A percentile compares a stretch with the other conserved stretches of the same genome.
Evolutionary conservation across 2,329 filamentous ascomycete species (phyloP).

Genomic region (Didymella lethalis): DNA sequence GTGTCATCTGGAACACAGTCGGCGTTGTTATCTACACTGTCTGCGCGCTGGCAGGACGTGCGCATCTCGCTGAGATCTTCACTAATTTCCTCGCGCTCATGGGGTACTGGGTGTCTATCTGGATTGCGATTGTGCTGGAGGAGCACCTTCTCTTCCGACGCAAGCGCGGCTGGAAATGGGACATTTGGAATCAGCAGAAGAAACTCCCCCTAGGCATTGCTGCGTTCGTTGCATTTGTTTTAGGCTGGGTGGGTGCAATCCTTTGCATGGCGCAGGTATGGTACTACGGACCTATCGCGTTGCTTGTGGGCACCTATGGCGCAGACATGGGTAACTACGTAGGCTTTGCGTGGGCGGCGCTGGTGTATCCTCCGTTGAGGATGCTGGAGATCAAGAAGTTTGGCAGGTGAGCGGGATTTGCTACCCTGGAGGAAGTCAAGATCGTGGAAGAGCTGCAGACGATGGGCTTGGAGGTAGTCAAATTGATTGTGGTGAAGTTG

Average conservation of each 20-base stretch:
- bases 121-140: constrained; percentile 68
- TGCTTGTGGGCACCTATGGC: constrained; percentile 64
- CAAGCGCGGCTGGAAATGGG: constrained; percentile 64
- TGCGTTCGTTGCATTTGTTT: constrained; percentile 66
- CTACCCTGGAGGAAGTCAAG: background rate
- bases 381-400: constrained; percentile 61
- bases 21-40: constrained; percentile 69
- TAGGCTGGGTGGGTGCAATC: constrained; percentile 71
- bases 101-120: constrained; percentile 74
- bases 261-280: constrained; percentile 74
- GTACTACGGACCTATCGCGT: constrained; percentile 71
- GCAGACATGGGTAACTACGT: constrained; percentile 69
- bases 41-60: constrained; percentile 69
- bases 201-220: constrained; percentile 70
- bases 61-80: constrained; percentile 69
- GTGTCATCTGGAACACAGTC: constrained; percentile 70
- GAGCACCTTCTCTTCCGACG: constrained; percentile 70
- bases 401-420: constrained; percentile 51
- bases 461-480: background rate
- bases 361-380: constrained; percentile 65
- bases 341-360: constrained; percentile 65
- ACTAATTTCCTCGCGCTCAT: constrained; percentile 74
- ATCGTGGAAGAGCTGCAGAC: background rate
- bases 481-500: background rate
- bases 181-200: constrained; percentile 65